Base-by-base conservation (phyloP, 2,329 filamentous ascomycete genomes). In the Calycina marina region DNA sequence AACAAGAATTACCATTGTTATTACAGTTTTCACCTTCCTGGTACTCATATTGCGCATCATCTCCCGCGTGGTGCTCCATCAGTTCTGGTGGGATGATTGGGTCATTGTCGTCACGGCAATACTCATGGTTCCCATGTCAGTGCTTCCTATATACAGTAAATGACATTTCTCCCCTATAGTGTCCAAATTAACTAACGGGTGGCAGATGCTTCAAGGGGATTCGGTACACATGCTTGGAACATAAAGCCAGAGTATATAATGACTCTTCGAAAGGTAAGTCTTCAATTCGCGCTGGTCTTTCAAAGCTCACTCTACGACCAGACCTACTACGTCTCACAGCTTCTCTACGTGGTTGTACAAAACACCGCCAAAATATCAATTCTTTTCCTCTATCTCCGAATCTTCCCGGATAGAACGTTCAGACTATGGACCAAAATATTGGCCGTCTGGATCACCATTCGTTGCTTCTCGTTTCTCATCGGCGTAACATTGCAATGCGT, bases 41-140 rank as follows among this genome's bases (percentile, higher is more conserved):
- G 26, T 42, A 4, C 27, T 46, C 8, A 17, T 32, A 2, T 28
- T 46, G 18, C 31, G 43, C 20, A 31, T 44, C 6, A 9, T 39
- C 13, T 44, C 43, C 0, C 39, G 43, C 15, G 17, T 25, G n/a
- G 25, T 28, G 14, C 33, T 46, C 9, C 30, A 38, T 10, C 18
- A 31, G 11, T 37, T 11, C 15, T 16, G 44, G n/a, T 41, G 40
- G 37, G 40, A 33, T 25, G 43, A 46, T 36, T 42, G 44, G 26
- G 40, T 34, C 34, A 34, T 34, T 8, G 14, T 42, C 6, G 14
- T 38, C n/a, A 9, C 39, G 14, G 32, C 36, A 8, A 41, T 42
- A 27, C 18, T 45, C 13, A 39, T 43, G 26, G 16, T 40, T 17
- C 39, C 40, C 8, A 41, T 37, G 22, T 30, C 31, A 12, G 22